Percentiles rank a stretch among this genome's conserved stretches.
These are phyloP conservation scores for Cladorrhinum sp. DNA, from an alignment of 2,329 filamentous ascomycete genomes.

Conservation along the genomic window DNA sequence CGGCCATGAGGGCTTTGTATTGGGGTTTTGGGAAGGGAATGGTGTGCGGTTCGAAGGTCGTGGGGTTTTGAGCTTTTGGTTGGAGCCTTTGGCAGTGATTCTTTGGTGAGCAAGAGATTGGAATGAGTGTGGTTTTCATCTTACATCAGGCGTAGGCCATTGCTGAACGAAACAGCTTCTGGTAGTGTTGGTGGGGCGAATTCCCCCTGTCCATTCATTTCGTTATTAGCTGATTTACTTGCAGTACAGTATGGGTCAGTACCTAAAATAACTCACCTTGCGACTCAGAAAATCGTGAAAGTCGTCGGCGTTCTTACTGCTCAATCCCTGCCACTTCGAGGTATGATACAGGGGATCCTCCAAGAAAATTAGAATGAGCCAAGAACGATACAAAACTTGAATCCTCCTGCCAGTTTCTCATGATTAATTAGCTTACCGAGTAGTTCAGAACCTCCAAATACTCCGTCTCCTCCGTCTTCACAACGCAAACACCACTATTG, in stretches of 20 bases:
- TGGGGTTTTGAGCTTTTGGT: slow-evolving; percentile 23
- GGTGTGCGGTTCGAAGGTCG: slow-evolving; percentile 30
- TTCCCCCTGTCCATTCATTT: not conserved
- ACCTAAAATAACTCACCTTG: slow-evolving; percentile 10
- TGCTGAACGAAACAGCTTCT: not conserved
- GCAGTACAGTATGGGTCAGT: not conserved
- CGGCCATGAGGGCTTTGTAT: slow-evolving; percentile 30
- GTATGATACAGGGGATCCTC: not conserved
- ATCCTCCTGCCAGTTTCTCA: not conserved
- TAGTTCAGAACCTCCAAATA: slow-evolving; percentile 28
- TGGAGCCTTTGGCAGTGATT: slow-evolving; percentile 23
- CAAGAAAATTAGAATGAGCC: not conserved
- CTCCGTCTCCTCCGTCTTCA: slow-evolving; percentile 7
- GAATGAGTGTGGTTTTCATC: not conserved
- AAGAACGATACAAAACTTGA: too few relatives aligned
- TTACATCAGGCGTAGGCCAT: not conserved
- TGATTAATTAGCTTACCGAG: slow-evolving; percentile 13
- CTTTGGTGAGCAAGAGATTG: not conserved
- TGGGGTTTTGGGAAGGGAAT: slow-evolving; percentile 26
- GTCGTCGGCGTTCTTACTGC: slow-evolving; percentile 5
- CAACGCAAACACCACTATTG: not conserved
- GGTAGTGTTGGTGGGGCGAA: not conserved
- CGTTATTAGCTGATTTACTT: not conserved
- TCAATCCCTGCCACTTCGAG: not conserved
- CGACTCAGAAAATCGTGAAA: slow-evolving; percentile 21